These are phyloP conservation scores for Crithidia bombi DNA, from an alignment of 208 protist genomes.

Conservation along the genomic window DNA sequence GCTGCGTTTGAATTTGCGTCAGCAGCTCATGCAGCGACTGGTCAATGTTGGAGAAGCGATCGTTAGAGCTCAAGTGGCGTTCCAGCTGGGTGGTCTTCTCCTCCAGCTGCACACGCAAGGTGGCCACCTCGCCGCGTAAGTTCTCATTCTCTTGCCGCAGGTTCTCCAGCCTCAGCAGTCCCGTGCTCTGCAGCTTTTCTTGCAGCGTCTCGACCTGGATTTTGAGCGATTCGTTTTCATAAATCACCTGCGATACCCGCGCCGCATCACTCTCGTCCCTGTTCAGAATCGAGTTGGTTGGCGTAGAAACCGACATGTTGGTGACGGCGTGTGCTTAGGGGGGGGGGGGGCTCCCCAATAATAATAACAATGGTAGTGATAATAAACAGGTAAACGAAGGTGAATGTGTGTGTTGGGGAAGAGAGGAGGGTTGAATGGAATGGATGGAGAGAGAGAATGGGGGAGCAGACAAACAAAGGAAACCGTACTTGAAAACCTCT, in stretches of 20 bases:
- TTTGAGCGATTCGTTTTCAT: slow-evolving; percentile 68
- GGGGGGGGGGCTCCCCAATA: no score
- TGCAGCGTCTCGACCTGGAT: slow-evolving; percentile 45
- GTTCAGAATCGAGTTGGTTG: slow-evolving; percentile 42
- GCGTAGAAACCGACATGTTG: slow-evolving; percentile 38
- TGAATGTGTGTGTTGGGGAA: no score
- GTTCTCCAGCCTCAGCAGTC: slow-evolving; percentile 32
- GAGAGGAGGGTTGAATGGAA: no score
- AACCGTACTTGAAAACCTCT: no score
- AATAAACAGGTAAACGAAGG: no score
- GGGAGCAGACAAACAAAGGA: no score
- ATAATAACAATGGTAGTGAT: background rate
- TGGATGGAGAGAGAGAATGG: no score
- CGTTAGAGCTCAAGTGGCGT: slow-evolving; percentile 35
- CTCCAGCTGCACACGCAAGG: slow-evolving; percentile 41
- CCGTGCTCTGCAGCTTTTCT: slow-evolving; percentile 43
- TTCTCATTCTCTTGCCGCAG: slow-evolving; percentile 37
- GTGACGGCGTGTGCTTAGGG: background rate
- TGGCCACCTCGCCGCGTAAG: slow-evolving; percentile 30
- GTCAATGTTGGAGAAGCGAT: slow-evolving; percentile 56
- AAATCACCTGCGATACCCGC: slow-evolving; percentile 44
- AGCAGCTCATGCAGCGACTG: slow-evolving; percentile 39
- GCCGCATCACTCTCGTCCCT: slow-evolving; percentile 23
- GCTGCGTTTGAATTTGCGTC: slow-evolving; percentile 37
- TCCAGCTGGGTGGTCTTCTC: slow-evolving; percentile 57